Evolutionary conservation across 441 rosid genomes (phyloP).

Genomic region (Kokia cookei): DNA sequence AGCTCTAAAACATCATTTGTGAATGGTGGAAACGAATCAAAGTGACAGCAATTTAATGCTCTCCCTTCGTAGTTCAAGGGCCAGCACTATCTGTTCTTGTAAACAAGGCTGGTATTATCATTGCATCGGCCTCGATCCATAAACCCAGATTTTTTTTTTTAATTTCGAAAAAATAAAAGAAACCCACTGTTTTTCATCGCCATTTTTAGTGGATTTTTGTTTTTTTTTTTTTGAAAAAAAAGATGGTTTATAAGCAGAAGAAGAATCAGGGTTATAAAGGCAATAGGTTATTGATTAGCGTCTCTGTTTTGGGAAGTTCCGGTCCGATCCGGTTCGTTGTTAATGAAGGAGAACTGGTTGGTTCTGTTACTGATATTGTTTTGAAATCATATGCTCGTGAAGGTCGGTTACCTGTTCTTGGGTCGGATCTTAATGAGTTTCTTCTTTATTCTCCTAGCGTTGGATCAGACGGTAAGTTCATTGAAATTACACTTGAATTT

Average conservation of each 20-base stretch:
- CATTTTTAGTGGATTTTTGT: neutral
- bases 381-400: constrained; percentile 89
- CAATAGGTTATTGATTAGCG: constrained; percentile 59
- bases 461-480: constrained; percentile 52
- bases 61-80: constrained; percentile 16
- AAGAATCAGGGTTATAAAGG: constrained; percentile 48
- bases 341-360: constrained; percentile 39
- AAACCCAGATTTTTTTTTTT: neutral
- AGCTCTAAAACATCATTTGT: constrained; percentile 21
- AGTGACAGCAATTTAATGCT: constrained; percentile 52
- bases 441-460: constrained; percentile 60
- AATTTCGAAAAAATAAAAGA: neutral
- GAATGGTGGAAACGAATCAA: constrained; percentile 87
- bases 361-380: constrained; percentile 64
- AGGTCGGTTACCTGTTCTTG: constrained; percentile 81
- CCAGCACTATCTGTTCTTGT: constrained; percentile 36
- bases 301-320: constrained; percentile 85
- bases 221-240: neutral
- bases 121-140: constrained; percentile 93
- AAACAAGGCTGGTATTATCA: constrained; percentile 97
- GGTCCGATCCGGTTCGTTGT: constrained; percentile 50
- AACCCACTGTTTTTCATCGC: constrained; percentile 1
- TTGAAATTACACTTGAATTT: neutral
- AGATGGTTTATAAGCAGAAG: constrained; percentile 77
- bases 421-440: constrained; percentile 66